These are phyloP conservation scores for Musa troglodytarum DNA, from an alignment of 176 grass and related monocot genomes.

Conservation along the genomic window DNA sequence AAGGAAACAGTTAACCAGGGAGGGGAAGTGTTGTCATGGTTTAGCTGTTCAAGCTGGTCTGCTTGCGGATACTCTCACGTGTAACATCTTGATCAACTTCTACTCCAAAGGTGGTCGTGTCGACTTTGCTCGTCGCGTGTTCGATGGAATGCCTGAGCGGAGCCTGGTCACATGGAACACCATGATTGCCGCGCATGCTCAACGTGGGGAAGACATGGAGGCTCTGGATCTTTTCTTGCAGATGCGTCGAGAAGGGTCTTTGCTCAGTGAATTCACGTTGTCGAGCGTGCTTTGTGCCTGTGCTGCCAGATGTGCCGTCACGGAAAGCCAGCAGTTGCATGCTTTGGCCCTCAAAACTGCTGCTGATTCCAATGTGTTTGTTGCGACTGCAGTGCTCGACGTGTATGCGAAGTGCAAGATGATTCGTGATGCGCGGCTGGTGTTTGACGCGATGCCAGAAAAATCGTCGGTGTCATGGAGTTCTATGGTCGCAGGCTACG, in stretches of 20 bases:
- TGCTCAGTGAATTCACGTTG: conserved; percentile 52
- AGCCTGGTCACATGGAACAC: conserved; percentile 61
- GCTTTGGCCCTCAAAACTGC: conserved; percentile 40
- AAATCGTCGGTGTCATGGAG: conserved; percentile 63
- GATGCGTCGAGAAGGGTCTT: conserved; percentile 42
- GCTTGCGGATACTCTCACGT: conserved; percentile 37
- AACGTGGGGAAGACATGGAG: conserved; percentile 31
- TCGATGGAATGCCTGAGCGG: conserved; percentile 43
- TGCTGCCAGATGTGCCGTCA: conserved; percentile 39
- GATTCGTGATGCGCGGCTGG: conserved; percentile 39
- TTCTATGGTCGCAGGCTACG: conserved; percentile 48
- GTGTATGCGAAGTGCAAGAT: conserved; percentile 54
- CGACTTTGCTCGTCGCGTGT: conserved; percentile 35
- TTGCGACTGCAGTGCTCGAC: conserved; percentile 54
- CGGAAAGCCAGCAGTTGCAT: conserved; percentile 51
- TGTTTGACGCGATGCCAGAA: conserved; percentile 51
- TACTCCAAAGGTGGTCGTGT: conserved; percentile 47
- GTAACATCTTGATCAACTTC: conserved; percentile 58
- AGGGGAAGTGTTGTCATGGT: conserved; percentile 44
- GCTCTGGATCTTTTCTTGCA: conserved; percentile 44
- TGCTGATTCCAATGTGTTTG: conserved; percentile 47
- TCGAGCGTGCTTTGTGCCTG: conserved; percentile 51
- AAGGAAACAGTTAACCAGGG: conserved; percentile 28
- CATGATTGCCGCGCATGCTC: conserved; percentile 54
- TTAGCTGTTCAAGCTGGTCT: conserved; percentile 43